phyloP scores from a whole-genome alignment of 495 filamentous ascomycete genomes.

The Endocarpon pusillum region DNA sequence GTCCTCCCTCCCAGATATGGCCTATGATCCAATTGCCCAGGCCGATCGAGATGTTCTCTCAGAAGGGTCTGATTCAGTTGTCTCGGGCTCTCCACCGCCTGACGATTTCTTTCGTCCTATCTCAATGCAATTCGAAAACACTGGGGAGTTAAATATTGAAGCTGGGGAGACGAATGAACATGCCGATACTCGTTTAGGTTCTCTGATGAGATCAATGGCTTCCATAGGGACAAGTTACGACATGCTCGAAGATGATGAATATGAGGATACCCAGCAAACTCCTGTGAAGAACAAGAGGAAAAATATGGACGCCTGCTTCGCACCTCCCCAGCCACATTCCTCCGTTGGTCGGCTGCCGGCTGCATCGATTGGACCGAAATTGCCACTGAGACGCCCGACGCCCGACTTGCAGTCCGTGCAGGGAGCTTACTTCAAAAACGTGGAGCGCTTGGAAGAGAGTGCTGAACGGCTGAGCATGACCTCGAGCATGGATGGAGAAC shows the following conservation, averaged over 20 bases:
- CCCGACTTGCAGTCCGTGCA: constrained; percentile 60
- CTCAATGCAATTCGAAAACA: too few species aligned
- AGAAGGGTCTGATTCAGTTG: too few species aligned
- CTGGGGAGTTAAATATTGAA: too few species aligned
- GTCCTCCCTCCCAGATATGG: too few species aligned
- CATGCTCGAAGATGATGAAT: constrained; percentile 30
- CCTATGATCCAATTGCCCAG: too few species aligned
- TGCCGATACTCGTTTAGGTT: too few species aligned
- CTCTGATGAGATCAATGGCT: constrained; percentile 27
- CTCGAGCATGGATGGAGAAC: constrained; percentile 66
- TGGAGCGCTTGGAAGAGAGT: constrained; percentile 65
- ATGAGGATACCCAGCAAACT: constrained; percentile 7
- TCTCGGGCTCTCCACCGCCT: too few species aligned
- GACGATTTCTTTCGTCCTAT: too few species aligned
- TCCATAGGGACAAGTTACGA: constrained; percentile 22
- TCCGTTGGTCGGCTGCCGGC: constrained; percentile 39
- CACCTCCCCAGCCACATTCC: constrained; percentile 13
- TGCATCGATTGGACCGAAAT: constrained; percentile 37
- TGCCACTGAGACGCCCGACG: constrained; percentile 53
- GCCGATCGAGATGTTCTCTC: too few species aligned
- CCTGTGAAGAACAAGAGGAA: background rate
- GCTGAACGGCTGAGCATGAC: constrained; percentile 67
- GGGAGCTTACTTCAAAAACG: constrained; percentile 57
- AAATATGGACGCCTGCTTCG: constrained; percentile 1
- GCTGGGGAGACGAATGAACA: too few species aligned